These are phyloP conservation scores for Ophiostoma sp. DNA, from an alignment of 2,329 filamentous ascomycete species.

Conservation along the genomic window DNA sequence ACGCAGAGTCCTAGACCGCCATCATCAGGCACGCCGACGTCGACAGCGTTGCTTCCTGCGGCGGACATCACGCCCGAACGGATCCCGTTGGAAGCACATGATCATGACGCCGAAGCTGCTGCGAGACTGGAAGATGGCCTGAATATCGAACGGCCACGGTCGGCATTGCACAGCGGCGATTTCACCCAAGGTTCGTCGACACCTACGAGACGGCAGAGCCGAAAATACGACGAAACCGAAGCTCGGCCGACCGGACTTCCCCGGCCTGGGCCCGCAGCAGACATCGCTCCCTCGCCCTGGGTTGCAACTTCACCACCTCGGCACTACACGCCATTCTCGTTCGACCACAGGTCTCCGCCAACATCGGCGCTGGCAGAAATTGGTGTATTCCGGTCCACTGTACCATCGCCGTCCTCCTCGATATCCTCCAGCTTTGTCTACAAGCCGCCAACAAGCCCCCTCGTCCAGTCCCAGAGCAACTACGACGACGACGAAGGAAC, in stretches of 20 bases:
- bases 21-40: constrained; percentile 39
- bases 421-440: constrained; percentile 79
- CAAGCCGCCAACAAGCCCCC: constrained; percentile 84
- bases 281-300: constrained; percentile 42
- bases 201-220: not conserved
- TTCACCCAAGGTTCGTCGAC: constrained; percentile 54
- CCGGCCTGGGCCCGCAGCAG: not conserved
- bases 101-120: constrained; percentile 40
- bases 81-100: constrained; percentile 35
- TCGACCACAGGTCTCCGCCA: constrained; percentile 37
- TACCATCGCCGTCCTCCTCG: constrained; percentile 66
- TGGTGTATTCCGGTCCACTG: constrained; percentile 38
- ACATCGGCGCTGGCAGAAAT: constrained; percentile 22
- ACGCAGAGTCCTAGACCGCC: constrained; percentile 39
- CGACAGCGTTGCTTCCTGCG: constrained; percentile 44
- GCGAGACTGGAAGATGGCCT: constrained; percentile 54
- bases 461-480: constrained; percentile 86
- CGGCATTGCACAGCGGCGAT: constrained; percentile 68
- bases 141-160: constrained; percentile 79
- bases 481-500: constrained; percentile 52
- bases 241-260: constrained; percentile 17
- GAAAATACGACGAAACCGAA: not conserved
- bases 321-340: constrained; percentile 50
- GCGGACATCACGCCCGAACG: constrained; percentile 52
- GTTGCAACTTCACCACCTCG: constrained; percentile 58